Base-by-base conservation (phyloP, 1,139 yeast genomes). In the Yamadazyma trypodendri region DNA sequence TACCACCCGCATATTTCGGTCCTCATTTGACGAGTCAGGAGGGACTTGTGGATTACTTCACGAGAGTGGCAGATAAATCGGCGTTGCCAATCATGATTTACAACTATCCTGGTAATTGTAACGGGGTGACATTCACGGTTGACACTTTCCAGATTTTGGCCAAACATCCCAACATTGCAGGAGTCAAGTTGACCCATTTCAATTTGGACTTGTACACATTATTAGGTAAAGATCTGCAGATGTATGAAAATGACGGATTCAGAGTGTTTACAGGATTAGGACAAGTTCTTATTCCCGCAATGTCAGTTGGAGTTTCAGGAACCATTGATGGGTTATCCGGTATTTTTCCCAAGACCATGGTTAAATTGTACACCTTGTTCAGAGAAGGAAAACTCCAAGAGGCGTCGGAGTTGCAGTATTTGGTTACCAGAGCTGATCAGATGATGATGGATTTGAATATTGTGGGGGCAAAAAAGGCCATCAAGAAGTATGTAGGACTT, bases 241-340 rank as follows among this genome's bases (percentile, higher is more conserved):
- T 57, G 31, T 57, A 63, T 34, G 51, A 56, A 31, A 41, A 50
- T 34, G 57, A 64, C 44, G 61, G 65, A 46, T 72, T 72, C 56
- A 45, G 58, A 35, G 53, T 64, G n/a, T 63, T 69, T 52, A 68
- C 75, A n/a, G 78, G 77, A 6, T 54, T 72, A 27, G 78, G 78
- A 17, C 77, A 72, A 51, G 56, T 70, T 20, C 52, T 72, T 38
- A 48, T 72, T 23, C 76, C 77, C 16, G 70, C 71, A 4, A 48
- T 70, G 39, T 43, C 65, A 1, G 71, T 68, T n/a, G 75, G 75
- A 14, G 54, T 61, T 38, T 55, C 55, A 40, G 77, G 76, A 31
- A 62, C 77, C 24, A 65, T 72, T 44, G 78, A 72, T 45, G 77
- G 76, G 22, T 52, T 72, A 33, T 60, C 72, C 25, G 68, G 65